Conservation (phyloP, 2,329 filamentous ascomycete genomes). For the Aschersonia sp. region DNA sequence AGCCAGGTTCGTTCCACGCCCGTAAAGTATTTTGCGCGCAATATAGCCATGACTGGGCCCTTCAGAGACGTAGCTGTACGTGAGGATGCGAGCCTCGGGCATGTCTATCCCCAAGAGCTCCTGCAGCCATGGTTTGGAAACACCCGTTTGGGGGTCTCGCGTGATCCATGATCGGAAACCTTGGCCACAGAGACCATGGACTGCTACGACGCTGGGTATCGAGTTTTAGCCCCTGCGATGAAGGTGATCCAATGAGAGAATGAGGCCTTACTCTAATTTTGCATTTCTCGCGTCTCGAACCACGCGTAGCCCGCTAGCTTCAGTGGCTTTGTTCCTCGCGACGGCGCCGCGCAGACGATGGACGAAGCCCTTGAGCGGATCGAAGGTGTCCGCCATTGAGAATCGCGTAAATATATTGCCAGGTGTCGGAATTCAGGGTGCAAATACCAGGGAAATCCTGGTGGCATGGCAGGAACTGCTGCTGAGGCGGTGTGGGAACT, state of each 20-base stretch:
- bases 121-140: conserved; percentile 11
- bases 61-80: conserved; percentile 11
- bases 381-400: conserved; percentile 9
- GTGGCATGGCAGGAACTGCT: background rate
- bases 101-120: conserved; percentile 10
- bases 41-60: conserved; percentile 10
- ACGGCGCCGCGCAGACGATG: conserved; percentile 10
- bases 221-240: background rate
- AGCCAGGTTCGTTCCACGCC: conserved; percentile 11
- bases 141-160: conserved; percentile 6
- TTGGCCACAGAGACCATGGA: conserved; percentile 12
- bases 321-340: conserved; percentile 6
- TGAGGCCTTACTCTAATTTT: conserved; percentile 10
- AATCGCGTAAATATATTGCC: too few relatives aligned
- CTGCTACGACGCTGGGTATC: conserved; percentile 12
- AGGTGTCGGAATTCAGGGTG: background rate
- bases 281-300: conserved; percentile 10
- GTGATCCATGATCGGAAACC: conserved; percentile 13
- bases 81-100: conserved; percentile 13
- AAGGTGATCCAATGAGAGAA: background rate
- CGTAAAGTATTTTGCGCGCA: conserved; percentile 11
- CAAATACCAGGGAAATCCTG: background rate
- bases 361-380: conserved; percentile 9
- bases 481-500: background rate
- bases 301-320: conserved; percentile 8